Evolutionary conservation across 768 basidiomycete genomes (phyloP).

Genomic region (Mycena latifolia): DNA sequence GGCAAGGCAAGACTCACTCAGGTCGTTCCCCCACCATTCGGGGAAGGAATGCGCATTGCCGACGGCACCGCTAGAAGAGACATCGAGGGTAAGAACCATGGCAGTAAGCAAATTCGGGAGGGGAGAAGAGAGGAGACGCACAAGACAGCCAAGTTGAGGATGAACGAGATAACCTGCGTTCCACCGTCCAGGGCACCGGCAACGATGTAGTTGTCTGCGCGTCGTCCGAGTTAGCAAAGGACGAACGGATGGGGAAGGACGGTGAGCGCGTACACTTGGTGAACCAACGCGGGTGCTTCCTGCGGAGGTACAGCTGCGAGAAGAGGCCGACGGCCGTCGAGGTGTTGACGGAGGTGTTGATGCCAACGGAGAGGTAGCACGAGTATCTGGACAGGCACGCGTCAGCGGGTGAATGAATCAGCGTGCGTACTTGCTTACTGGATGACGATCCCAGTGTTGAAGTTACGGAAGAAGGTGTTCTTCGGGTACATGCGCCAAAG

Average conservation of each 20-base stretch:
- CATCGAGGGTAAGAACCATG: constrained; percentile 14
- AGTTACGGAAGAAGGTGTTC: constrained; percentile 36
- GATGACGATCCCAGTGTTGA: constrained; percentile 42
- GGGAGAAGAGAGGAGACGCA: constrained; percentile 16
- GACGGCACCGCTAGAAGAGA: constrained; percentile 24
- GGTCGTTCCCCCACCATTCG: constrained; percentile 36
- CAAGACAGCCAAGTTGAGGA: constrained; percentile 43
- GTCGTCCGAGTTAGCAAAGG: constrained; percentile 20
- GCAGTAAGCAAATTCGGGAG: constrained; percentile 17
- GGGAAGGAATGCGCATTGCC: constrained; percentile 29
- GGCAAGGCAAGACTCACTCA: constrained; percentile 29
- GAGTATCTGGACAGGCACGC: constrained; percentile 40
- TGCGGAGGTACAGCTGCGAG: constrained; percentile 44
- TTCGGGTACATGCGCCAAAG: constrained; percentile 46
- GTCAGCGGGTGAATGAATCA: too few species aligned
- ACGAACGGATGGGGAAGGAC: constrained; percentile 10
- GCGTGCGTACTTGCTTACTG: too few species aligned
- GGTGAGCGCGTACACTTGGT: constrained; percentile 46
- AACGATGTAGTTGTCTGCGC: constrained; percentile 50
- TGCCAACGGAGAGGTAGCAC: constrained; percentile 43
- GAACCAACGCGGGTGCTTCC: constrained; percentile 53
- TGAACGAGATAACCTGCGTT: constrained; percentile 51
- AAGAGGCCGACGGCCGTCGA: constrained; percentile 34
- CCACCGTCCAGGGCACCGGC: constrained; percentile 55
- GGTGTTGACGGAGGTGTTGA: constrained; percentile 45